phyloP scores from a whole-genome alignment of 2,329 filamentous ascomycete species.

The Phialemoniopsis sp. region DNA sequence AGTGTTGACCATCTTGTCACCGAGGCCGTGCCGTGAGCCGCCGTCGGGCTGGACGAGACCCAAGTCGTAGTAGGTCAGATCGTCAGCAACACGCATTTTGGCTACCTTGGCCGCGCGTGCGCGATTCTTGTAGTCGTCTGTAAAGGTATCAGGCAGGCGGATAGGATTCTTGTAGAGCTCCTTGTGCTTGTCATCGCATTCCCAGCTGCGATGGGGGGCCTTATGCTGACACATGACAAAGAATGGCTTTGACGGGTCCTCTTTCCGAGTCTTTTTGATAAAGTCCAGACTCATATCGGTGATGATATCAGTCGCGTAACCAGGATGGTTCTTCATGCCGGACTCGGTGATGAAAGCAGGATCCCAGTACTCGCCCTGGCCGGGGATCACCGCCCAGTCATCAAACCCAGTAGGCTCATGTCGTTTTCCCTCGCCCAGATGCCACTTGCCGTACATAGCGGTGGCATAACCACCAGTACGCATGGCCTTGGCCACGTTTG shows the following conservation, averaged over 20 bases:
- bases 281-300: slow-evolving; percentile 43
- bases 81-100: slow-evolving; percentile 47
- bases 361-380: slow-evolving; percentile 48
- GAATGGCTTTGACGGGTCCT: slow-evolving; percentile 35
- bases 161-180: slow-evolving; percentile 41
- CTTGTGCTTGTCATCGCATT: slow-evolving; percentile 43
- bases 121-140: slow-evolving; percentile 50
- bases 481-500: slow-evolving; percentile 47
- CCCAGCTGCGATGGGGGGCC: slow-evolving; percentile 48
- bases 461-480: slow-evolving; percentile 41
- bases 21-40: slow-evolving; percentile 25
- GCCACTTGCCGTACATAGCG: slow-evolving; percentile 47
- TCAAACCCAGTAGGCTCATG: slow-evolving; percentile 47
- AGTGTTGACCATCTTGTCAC: slow-evolving; percentile 15
- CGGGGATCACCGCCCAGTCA: slow-evolving; percentile 45
- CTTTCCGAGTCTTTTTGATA: slow-evolving; percentile 18
- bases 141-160: slow-evolving; percentile 44
- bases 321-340: slow-evolving; percentile 21
- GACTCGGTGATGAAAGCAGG: slow-evolving; percentile 40
- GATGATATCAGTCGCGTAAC: slow-evolving; percentile 49
- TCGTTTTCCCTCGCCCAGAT: slow-evolving; percentile 40
- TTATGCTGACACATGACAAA: slow-evolving; percentile 56
- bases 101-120: slow-evolving; percentile 42
- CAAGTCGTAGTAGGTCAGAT: slow-evolving; percentile 46
- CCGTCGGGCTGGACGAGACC: slow-evolving; percentile 49